phyloP scores from a whole-genome alignment of 2,329 filamentous ascomycete genomes.

The Kalaharituber pfeilii region DNA sequence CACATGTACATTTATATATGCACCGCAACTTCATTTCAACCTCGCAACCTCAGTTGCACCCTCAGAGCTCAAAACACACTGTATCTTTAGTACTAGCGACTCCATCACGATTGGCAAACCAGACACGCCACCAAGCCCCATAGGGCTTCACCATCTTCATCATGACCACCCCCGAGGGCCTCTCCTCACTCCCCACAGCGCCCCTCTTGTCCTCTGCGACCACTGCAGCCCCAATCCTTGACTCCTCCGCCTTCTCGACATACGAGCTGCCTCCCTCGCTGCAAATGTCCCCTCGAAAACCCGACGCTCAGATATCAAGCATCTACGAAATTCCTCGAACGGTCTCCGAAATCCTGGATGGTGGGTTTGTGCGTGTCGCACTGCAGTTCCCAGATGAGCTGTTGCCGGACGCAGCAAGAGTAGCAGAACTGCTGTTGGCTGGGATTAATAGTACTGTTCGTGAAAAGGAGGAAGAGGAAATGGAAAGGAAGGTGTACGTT shows the following conservation, averaged over 20 bases:
- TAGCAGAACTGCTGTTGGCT: constrained; percentile 48
- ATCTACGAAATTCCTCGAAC: constrained; percentile 80
- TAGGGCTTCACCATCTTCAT: no score
- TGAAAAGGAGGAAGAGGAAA: background rate
- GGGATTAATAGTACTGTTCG: constrained; percentile 29
- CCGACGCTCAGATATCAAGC: constrained; percentile 50
- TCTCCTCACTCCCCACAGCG: background rate
- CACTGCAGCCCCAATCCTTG: background rate
- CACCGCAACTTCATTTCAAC: no score
- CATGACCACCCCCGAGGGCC: background rate
- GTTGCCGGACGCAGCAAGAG: constrained; percentile 54
- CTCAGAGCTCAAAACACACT: no score
- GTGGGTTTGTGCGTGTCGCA: constrained; percentile 58
- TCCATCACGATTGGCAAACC: no score
- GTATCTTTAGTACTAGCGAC: no score
- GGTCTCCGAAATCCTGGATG: constrained; percentile 52
- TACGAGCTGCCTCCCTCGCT: background rate
- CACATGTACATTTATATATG: no score
- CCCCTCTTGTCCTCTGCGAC: background rate
- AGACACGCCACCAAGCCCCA: no score
- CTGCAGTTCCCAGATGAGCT: constrained; percentile 94
- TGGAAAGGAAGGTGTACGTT: constrained; percentile 45
- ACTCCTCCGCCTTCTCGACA: background rate
- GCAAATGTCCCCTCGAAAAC: background rate
- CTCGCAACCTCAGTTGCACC: no score